These are phyloP conservation scores for Allomyces macrogynus DNA, from an alignment of 192 early-diverging fungal genomes.

Conservation along the genomic window DNA sequence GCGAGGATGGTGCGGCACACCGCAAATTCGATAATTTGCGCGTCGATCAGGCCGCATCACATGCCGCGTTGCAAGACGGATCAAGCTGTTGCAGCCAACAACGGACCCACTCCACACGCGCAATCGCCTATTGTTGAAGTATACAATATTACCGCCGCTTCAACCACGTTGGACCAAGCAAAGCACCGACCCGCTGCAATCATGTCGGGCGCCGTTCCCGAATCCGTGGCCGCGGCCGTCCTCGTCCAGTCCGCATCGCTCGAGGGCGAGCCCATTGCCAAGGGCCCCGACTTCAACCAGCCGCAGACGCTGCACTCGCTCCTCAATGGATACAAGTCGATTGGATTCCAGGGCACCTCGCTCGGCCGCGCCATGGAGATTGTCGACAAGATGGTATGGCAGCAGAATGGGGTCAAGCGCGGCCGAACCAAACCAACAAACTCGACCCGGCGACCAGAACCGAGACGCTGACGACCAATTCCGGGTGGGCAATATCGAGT, in stretches of 20 bases:
- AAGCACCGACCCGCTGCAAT: constrained; percentile 3
- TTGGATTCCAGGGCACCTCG: constrained; percentile 85
- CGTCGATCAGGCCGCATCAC: no score
- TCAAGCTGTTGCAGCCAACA: no score
- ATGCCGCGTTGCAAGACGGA: no score
- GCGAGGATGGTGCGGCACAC: no score
- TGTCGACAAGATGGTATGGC: constrained; percentile 68
- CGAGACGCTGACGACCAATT: constrained; percentile 2
- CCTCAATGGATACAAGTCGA: constrained; percentile 45
- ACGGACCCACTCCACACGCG: no score
- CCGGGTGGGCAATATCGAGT: constrained; percentile 3
- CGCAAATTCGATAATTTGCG: no score
- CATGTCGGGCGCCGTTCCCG: constrained; percentile 3
- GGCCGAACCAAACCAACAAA: no score
- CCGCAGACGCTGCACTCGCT: constrained; percentile 54
- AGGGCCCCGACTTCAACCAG: constrained; percentile 86
- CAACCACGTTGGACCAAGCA: no score
- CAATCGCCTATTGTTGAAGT: no score
- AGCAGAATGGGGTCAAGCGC: background rate
- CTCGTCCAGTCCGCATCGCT: constrained; percentile 47
- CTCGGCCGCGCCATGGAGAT: constrained; percentile 76
- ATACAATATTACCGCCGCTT: no score
- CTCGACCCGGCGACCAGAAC: no score
- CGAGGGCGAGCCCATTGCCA: constrained; percentile 41
- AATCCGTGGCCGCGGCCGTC: constrained; percentile 23